Percentiles rank a stretch among this genome's conserved stretches.
Evolutionary conservation across 106 monocot species (phyloP).

Genomic region (Apostasia ramifera): DNA sequence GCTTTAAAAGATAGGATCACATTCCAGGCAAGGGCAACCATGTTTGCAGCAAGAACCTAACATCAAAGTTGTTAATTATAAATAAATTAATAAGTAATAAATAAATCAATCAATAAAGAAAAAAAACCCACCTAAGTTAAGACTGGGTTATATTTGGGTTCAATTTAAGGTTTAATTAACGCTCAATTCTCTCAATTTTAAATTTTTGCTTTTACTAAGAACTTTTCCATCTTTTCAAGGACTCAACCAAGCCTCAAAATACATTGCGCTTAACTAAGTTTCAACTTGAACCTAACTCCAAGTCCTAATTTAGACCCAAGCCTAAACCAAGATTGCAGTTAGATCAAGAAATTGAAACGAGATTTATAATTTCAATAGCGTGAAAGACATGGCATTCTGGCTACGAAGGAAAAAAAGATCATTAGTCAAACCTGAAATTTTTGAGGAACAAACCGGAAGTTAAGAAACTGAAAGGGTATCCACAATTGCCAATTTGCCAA

Average conservation of each 20-base stretch:
- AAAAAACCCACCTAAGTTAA: background rate
- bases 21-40: constrained; percentile 89
- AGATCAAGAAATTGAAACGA: no score
- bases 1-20: constrained; percentile 88
- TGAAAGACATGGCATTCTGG: no score
- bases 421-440: constrained; percentile 20
- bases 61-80: background rate
- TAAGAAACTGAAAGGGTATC: constrained; percentile 38
- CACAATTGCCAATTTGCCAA: constrained; percentile 29
- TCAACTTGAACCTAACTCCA: no score
- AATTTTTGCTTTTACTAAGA: no score
- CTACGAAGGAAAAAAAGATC: background rate
- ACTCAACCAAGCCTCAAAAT: no score
- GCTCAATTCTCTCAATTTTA: no score
- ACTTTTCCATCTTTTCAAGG: no score
- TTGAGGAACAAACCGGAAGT: constrained; percentile 30
- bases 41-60: constrained; percentile 88
- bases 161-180: no score
- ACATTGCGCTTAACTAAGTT: no score
- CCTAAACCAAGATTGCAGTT: no score
- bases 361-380: no score
- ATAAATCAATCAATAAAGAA: background rate
- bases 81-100: constrained; percentile 1
- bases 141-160: background rate
- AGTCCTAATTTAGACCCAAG: no score